phyloP scores from a whole-genome alignment of 148 eudicot species.

The Chenopodium quinoa region DNA sequence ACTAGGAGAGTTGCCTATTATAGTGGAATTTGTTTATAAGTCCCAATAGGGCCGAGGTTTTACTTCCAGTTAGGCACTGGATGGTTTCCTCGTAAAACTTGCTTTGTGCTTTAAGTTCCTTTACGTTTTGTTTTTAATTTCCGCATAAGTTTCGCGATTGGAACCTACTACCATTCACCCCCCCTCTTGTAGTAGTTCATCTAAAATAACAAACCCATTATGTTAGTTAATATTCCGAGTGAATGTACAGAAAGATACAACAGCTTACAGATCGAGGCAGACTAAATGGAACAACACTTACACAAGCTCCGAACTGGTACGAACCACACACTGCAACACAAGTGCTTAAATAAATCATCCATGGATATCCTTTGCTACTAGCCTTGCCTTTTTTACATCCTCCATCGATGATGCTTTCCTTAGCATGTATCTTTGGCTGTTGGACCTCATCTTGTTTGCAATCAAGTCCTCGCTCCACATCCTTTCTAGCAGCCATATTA shows the following conservation, averaged over 20 bases:
- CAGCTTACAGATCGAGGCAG: not conserved
- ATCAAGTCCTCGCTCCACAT: constrained; percentile 31
- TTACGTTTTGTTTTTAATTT: no score
- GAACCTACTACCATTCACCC: no score
- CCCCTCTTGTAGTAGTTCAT: no score
- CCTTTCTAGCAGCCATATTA: constrained; percentile 33
- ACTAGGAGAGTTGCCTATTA: no score
- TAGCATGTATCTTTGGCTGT: constrained; percentile 9
- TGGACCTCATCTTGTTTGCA: constrained; percentile 4
- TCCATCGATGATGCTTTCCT: not conserved
- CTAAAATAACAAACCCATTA: no score
- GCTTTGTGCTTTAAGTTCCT: no score
- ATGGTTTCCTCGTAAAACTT: no score
- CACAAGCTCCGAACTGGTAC: constrained; percentile 77
- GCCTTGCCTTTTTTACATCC: not conserved
- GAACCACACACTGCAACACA: constrained; percentile 87
- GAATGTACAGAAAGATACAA: not conserved
- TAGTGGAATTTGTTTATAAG: no score
- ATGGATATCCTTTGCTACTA: constrained; percentile 41
- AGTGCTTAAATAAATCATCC: constrained; percentile 81
- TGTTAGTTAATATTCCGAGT: no score
- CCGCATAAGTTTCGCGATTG: no score
- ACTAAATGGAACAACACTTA: constrained; percentile 29
- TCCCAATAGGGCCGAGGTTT: no score
- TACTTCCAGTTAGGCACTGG: no score